Base-by-base conservation (phyloP, 1,284 basidiomycete genomes). In the Meripilus lineatus region DNA sequence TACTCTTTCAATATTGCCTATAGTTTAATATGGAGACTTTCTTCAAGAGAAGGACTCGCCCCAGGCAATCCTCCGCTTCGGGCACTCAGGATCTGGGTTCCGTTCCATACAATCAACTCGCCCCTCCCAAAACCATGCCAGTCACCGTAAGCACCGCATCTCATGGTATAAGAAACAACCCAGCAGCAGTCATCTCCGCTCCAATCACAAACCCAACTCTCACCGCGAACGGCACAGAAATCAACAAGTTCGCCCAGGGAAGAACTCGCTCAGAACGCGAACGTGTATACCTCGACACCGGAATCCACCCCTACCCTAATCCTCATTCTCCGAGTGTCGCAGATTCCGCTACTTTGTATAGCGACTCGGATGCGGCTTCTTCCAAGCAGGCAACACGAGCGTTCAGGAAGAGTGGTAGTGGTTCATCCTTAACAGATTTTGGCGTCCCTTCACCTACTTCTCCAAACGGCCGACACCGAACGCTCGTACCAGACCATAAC, bases 121-220 rank as follows among this genome's bases (percentile, higher is more conserved):
- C 65, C 10, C 69, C 79, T 15, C 64, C 77, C n/a, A 65, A 71
- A 41, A 75, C 74, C 43, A 76, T 81, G 40, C 84, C 85, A 32
- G 57, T 79, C 32, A 67, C 79, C 32, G 78, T 79, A 37, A 67
- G 65, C 20, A 76, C 78, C 2, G 63, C 74, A 39, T 78, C 74
- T 23, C 78, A 81, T 57, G 77, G 73, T 26, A 59, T 80, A 34
- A 70, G 77, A 57, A 71, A 71, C 38, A 50, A 56, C 42, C 32
- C 51, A 53, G 2, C 46, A 38, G 44, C 54, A 28, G 47, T 35
- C 38, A 89, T 89, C 49, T 88, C 84, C 32, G 85, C 85, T 4
- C 86, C 86, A 4, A 81, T 82, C 54, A 86, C 86, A 14, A 89
- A 89, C 56, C 86, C 86, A 11, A 77, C 79, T 7, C 74, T 89